phyloP scores from a whole-genome alignment of 2,329 filamentous ascomycete genomes.

The Fusarium sp. region DNA sequence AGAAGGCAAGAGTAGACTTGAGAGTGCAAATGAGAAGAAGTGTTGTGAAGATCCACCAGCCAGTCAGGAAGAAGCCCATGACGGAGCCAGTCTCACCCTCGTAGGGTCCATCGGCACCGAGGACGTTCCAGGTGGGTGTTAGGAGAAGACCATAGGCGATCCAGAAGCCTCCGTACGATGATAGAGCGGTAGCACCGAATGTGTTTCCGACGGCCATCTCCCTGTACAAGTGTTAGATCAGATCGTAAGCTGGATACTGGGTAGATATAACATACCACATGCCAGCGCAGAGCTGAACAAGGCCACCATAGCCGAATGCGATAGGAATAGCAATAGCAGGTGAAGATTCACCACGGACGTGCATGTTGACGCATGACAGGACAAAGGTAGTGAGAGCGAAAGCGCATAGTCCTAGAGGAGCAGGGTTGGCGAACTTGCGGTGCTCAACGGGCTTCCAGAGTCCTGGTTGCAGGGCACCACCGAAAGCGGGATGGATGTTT shows the following conservation, averaged over 20 bases:
- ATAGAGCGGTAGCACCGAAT: constrained; percentile 84
- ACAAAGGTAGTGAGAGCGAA: constrained; percentile 89
- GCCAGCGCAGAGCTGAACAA: constrained; percentile 81
- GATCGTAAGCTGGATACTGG: background rate
- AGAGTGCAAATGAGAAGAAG: constrained; percentile 80
- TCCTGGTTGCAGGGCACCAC: constrained; percentile 80
- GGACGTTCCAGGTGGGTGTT: constrained; percentile 75
- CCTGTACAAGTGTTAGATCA: constrained; percentile 60
- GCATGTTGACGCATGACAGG: constrained; percentile 79
- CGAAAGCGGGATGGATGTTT: constrained; percentile 65
- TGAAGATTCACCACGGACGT: constrained; percentile 67
- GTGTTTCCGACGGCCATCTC: constrained; percentile 92
- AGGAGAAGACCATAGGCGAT: constrained; percentile 79
- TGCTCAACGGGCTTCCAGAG: constrained; percentile 72
- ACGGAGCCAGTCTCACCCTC: constrained; percentile 64
- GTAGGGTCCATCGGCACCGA: constrained; percentile 61
- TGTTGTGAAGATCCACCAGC: constrained; percentile 89
- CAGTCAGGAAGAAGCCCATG: constrained; percentile 79
- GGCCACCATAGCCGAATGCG: constrained; percentile 80
- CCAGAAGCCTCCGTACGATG: constrained; percentile 89
- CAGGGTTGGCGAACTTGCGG: constrained; percentile 84
- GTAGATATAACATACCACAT: constrained; percentile 79
- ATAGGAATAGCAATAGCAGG: constrained; percentile 78
- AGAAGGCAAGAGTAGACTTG: constrained; percentile 83
- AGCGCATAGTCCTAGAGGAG: constrained; percentile 80